These are phyloP conservation scores for Didymella arachidicola DNA, from an alignment of 2,329 filamentous ascomycete species.

Conservation along the genomic window DNA sequence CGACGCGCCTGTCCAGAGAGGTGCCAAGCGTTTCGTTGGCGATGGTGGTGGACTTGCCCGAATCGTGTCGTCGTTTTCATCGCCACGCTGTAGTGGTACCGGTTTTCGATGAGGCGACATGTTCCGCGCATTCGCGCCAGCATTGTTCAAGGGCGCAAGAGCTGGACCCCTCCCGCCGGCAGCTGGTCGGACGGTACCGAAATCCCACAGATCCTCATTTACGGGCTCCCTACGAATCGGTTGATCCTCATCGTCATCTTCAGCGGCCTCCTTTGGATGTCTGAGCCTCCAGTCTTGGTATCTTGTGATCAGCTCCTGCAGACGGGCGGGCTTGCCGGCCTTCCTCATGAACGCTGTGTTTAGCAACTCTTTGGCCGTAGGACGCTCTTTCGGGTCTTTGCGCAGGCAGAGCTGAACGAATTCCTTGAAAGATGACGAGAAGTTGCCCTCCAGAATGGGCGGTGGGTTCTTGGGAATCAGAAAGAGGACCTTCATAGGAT, in stretches of 20 bases:
- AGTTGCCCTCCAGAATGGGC: slow-evolving; percentile 69
- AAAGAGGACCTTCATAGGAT: slow-evolving; percentile 98
- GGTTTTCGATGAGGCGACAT: slow-evolving; percentile 46
- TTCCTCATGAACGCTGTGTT: slow-evolving; percentile 89
- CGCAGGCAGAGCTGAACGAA: slow-evolving; percentile 74
- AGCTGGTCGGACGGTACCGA: slow-evolving; percentile 88
- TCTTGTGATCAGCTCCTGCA: slow-evolving; percentile 94
- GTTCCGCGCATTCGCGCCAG: slow-evolving; percentile 76
- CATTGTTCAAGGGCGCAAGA: slow-evolving; percentile 78
- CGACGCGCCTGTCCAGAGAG: slow-evolving; percentile 45
- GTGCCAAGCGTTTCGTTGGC: slow-evolving; percentile 52
- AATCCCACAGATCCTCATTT: slow-evolving; percentile 95
- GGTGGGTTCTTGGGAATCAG: slow-evolving; percentile 94
- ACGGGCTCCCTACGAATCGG: slow-evolving; percentile 56
- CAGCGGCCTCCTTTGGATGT: slow-evolving; percentile 73
- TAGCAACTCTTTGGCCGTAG: slow-evolving; percentile 83
- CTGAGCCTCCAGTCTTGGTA: slow-evolving; percentile 86
- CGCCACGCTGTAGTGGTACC: slow-evolving; percentile 36
- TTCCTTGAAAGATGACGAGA: slow-evolving; percentile 59
- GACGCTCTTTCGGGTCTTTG: slow-evolving; percentile 87
- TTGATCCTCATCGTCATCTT: slow-evolving; percentile 49
- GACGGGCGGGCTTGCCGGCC: slow-evolving; percentile 94
- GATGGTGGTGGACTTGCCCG: slow-evolving; percentile 51
- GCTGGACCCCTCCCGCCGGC: slow-evolving; percentile 61
- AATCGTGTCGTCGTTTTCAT: slow-evolving; percentile 51